These are phyloP conservation scores for Helotiales sp. DNA, from an alignment of 2,329 filamentous ascomycete genomes.

Conservation along the genomic window DNA sequence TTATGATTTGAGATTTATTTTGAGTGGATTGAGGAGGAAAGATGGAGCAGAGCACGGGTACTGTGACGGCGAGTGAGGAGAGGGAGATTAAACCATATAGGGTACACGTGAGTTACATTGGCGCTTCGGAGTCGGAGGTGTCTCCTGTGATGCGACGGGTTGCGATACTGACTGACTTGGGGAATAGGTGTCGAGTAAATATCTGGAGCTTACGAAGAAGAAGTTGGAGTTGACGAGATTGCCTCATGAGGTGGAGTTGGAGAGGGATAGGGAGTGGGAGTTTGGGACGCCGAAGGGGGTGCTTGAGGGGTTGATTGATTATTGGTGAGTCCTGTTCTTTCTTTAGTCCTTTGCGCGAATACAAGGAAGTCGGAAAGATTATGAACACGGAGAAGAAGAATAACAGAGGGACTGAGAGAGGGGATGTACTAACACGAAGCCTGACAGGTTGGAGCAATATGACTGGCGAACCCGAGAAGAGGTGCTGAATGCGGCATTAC, in stretches of 20 bases:
- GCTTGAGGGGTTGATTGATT: conserved; percentile 65
- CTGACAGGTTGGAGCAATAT: conserved; percentile 62
- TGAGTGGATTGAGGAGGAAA: neutral
- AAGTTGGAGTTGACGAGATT: conserved; percentile 68
- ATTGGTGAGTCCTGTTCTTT: conserved; percentile 48
- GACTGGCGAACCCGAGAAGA: conserved; percentile 63
- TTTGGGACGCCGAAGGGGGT: conserved; percentile 54
- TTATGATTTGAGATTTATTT: neutral
- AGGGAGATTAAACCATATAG: conserved; percentile 53
- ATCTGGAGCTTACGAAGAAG: conserved; percentile 64
- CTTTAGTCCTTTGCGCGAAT: neutral
- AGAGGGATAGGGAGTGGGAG: conserved; percentile 53
- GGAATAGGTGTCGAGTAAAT: conserved; percentile 61
- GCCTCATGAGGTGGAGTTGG: conserved; percentile 55
- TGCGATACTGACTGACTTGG: conserved; percentile 12
- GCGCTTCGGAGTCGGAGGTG: too few relatives aligned
- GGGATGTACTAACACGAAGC: neutral
- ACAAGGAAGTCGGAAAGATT: too few relatives aligned
- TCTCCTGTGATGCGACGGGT: too few relatives aligned
- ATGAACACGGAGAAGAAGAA: too few relatives aligned
- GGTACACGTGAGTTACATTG: conserved; percentile 51
- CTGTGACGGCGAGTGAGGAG: conserved; percentile 33
- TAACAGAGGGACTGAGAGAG: too few relatives aligned
- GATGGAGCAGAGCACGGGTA: conserved; percentile 12
- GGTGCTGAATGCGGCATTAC: conserved; percentile 56